These are phyloP conservation scores for Phytophthora palmivora DNA, from an alignment of 352 stramenopile genomes.

Conservation along the genomic window DNA sequence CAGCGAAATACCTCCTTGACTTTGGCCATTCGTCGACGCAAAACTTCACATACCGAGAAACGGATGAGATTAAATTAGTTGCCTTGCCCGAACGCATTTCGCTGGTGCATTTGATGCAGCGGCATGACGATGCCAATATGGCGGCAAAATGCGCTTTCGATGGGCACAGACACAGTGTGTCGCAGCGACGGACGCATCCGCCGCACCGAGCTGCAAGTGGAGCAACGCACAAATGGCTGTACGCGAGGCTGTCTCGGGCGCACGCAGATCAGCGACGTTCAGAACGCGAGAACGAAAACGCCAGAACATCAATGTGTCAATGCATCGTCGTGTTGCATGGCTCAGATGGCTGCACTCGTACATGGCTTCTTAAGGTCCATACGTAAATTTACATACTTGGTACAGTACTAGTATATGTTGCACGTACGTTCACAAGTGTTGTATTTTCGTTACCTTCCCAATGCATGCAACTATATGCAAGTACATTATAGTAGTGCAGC, in stretches of 20 bases:
- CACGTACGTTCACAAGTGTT: too few relatives aligned
- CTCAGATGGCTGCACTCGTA: not conserved
- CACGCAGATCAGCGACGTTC: conserved; percentile 1
- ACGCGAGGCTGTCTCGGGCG: conserved; percentile 14
- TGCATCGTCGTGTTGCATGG: not conserved
- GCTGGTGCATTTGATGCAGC: not conserved
- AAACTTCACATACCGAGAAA: not conserved
- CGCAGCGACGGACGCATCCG: conserved; percentile 4
- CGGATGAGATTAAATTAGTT: conserved; percentile 4
- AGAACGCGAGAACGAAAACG: conserved; percentile 2
- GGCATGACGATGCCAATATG: conserved; percentile 16
- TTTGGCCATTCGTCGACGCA: not conserved
- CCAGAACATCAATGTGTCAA: not conserved
- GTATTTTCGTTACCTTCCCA: too few relatives aligned
- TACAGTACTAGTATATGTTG: too few relatives aligned
- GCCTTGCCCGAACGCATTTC: not conserved
- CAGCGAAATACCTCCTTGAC: conserved; percentile 1
- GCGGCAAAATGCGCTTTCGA: conserved; percentile 11
- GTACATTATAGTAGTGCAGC: too few relatives aligned
- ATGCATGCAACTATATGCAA: too few relatives aligned
- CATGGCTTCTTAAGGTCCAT: too few relatives aligned
- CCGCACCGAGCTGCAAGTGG: conserved; percentile 8
- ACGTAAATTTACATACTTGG: too few relatives aligned
- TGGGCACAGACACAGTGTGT: conserved; percentile 3
- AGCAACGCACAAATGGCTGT: not conserved